Evolutionary conservation across 2,329 filamentous ascomycete species (phyloP).

Genomic region (Neonectria sp.): DNA sequence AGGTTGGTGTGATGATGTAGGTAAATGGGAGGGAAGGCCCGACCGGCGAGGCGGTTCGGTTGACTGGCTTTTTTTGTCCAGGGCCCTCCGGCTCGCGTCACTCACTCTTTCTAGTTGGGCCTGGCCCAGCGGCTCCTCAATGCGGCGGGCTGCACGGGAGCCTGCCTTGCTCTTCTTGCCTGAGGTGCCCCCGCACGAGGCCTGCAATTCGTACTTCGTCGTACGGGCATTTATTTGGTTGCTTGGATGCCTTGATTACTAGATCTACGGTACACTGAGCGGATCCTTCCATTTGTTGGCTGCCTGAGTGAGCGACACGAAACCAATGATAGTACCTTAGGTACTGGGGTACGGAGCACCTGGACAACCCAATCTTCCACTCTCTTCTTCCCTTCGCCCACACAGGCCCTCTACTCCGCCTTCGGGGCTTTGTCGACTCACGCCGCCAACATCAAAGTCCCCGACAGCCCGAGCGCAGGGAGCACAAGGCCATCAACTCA

Average conservation of each 20-base stretch:
- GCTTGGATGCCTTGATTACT: neutral
- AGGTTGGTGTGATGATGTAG: constrained; percentile 6
- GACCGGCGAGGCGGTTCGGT: neutral
- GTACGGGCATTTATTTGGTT: neutral
- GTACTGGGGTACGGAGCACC: neutral
- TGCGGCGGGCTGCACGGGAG: neutral
- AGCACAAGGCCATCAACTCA: too few species aligned
- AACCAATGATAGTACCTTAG: neutral
- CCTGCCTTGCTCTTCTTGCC: neutral
- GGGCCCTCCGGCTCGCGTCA: neutral
- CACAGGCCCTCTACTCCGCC: neutral
- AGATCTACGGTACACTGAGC: neutral
- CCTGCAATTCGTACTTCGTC: neutral
- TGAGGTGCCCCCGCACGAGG: neutral
- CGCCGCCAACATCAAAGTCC: neutral
- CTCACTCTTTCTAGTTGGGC: neutral
- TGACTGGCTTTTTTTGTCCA: constrained; percentile 8
- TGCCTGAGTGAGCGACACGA: constrained; percentile 1
- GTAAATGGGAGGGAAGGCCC: constrained; percentile 1
- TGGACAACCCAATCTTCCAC: neutral
- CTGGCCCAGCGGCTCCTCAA: neutral
- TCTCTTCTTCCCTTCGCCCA: neutral
- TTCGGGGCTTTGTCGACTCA: neutral
- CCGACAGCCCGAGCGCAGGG: too few species aligned
- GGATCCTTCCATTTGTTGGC: neutral